Base-by-base conservation (phyloP, 306 rosid species). In the Spatholobus suberectus region DNA sequence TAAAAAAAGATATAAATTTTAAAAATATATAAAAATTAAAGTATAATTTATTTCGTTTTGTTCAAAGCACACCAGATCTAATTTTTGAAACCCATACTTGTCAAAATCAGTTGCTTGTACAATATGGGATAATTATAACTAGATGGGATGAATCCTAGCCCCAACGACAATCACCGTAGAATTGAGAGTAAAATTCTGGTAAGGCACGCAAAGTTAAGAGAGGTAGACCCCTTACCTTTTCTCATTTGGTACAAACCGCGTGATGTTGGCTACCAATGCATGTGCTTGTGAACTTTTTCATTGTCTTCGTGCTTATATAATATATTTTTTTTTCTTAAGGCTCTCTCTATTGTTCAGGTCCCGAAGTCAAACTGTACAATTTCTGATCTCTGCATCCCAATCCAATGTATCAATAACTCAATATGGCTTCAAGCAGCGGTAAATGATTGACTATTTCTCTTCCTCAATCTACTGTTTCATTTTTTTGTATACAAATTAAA, bases 381-480 rank as follows among this genome's bases (percentile, higher is more conserved):
- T 18, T 20, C 24, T 34, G 15, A 44, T 65, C 34, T 49, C 52
- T 35, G 54, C 29, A 68, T 57, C 55, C 34, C 23, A 79, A 59
- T 59, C 34, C 35, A 24, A 79, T 2, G 0, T 5, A 27, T 44
- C 67, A 26, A 27, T n/a, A n/a, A n/a, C n/a, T n/a, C n/a, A n/a
- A n/a, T 8, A 84, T 86, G 89, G 62, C 79, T 70, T 70, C 89
- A 49, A 51, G 8, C 47, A 41, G 47, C 0, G 85, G 90, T 83
- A 75, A 10, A 37, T 35, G 21, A 20, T 41, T 40, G 11, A 6
- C 73, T 0, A 7, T 43, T 69, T 82, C 2, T 75, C 57, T 51
- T 71, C 34, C 8, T 37, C 34, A 26, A 66, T 27, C 4, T 35
- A 14, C 5, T 58, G 66, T 35, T 79, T 70, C 59, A 13, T 70